Conservation (phyloP, 2,329 filamentous ascomycete species). For the Aspergillus sp. region DNA sequence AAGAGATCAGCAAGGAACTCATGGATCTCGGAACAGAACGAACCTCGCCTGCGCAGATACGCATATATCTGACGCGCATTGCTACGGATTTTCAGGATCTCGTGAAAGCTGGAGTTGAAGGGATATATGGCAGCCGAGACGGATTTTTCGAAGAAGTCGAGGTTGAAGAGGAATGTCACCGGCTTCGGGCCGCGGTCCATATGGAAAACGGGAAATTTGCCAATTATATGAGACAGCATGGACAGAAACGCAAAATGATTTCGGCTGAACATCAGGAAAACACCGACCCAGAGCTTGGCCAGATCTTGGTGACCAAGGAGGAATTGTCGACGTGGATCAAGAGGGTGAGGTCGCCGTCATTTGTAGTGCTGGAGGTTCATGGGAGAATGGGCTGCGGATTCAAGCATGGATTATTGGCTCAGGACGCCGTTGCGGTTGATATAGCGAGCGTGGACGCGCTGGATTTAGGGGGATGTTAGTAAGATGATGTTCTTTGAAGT, state of each 20-base stretch:
- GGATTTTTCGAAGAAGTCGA: slow-evolving; percentile 4
- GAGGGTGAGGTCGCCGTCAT: slow-evolving; percentile 5
- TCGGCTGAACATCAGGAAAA: neutral
- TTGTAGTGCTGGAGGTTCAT: too few relatives aligned
- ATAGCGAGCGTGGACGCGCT: too few relatives aligned
- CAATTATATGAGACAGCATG: slow-evolving; percentile 12
- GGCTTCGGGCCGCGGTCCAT: slow-evolving; percentile 15
- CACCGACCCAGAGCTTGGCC: slow-evolving; percentile 2
- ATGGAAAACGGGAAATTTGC: slow-evolving; percentile 13
- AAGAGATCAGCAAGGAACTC: slow-evolving; percentile 6
- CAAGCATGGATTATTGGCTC: too few relatives aligned
- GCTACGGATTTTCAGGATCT: slow-evolving; percentile 14
- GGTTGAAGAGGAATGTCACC: slow-evolving; percentile 1
- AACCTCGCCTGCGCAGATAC: slow-evolving; percentile 9
- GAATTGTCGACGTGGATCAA: slow-evolving; percentile 15
- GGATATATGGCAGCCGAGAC: slow-evolving; percentile 13
- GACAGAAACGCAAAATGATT: slow-evolving; percentile 11
- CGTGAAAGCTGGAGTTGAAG: slow-evolving; percentile 14
- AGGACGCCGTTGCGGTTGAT: too few relatives aligned
- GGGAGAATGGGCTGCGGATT: too few relatives aligned
- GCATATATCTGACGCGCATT: slow-evolving; percentile 15
- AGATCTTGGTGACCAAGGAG: slow-evolving; percentile 7
- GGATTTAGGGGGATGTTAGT: too few relatives aligned
- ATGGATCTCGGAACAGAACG: slow-evolving; percentile 10
- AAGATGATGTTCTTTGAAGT: too few relatives aligned